Evolutionary conservation across 164 flowering plant genomes (phyloP), one percentile per base, ranked within the genome.

Genomic region (Houttuynia cordata): DNA sequence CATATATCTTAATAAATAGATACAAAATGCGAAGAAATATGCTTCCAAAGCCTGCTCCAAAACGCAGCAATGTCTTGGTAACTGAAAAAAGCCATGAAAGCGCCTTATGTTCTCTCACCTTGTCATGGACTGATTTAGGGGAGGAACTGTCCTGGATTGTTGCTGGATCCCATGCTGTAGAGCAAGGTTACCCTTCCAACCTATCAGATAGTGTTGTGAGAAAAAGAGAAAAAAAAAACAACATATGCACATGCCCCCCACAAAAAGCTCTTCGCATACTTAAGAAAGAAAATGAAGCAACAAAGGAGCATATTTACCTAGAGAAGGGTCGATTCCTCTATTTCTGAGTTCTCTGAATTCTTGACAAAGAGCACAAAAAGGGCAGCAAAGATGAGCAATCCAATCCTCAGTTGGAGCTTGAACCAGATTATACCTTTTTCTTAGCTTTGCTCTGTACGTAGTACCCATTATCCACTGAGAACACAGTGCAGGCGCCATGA

Each of bases 291-390:
- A 56, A 37, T 19, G 24, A 24, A 56, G 24, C 1, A 20, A 10
- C 10, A 18, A 2, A 24, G 10, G 6, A 24, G 30, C 14, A 37
- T 15, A 3, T n/a, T 34, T 61, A 68, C 71, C 71, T 23, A 68
- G 51, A 24, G 71, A 41, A 58, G 71, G 71, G 25, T 69, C 72
- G 60, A 64, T 20, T 19, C 72, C 72, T 57, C 72, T 69, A 24
- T 56, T 64, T 60, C 60, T 24, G 51, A 69, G 72, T 40, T 69
- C 72, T 64, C 72, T 61, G 24, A 69, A 69, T 39, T 69, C 72
- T 41, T 82, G 84, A 54, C 79, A 76, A 67, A 82, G 79, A 47
- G 86, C 67, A 70, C 87, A 82, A 56, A 68, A 74, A 37, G 77
- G 73, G 51, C 79, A 82, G 66, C 76, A 70, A 24, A 72, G 52